These are phyloP conservation scores for Lachancea sp. DNA, from an alignment of 805 yeast species.

Conservation along the genomic window DNA sequence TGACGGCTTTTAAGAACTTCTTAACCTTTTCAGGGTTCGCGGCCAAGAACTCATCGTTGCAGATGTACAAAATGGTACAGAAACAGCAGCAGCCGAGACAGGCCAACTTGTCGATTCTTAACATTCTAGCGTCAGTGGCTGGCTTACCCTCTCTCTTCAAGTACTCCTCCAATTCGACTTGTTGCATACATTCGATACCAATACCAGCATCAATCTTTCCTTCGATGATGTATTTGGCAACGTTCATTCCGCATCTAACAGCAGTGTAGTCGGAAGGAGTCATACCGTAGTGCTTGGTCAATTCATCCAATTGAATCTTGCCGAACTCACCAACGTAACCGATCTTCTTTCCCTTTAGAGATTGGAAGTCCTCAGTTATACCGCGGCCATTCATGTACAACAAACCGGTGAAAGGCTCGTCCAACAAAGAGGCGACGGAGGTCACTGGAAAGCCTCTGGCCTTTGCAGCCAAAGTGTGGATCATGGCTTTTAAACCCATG, in stretches of 20 bases:
- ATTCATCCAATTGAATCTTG: constrained; percentile 50
- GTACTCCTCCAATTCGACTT: constrained; percentile 50
- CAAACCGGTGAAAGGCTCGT: constrained; percentile 54
- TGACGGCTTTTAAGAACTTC: constrained; percentile 42
- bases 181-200: constrained; percentile 55
- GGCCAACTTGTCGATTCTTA: constrained; percentile 50
- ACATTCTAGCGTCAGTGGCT: constrained; percentile 44
- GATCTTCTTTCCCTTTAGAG: constrained; percentile 46
- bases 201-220: constrained; percentile 53
- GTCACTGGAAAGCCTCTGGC: constrained; percentile 54
- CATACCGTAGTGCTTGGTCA: constrained; percentile 51
- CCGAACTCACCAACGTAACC: constrained; percentile 59
- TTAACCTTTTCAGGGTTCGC: constrained; percentile 42
- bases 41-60: constrained; percentile 44
- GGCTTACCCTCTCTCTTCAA: constrained; percentile 39
- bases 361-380: constrained; percentile 44
- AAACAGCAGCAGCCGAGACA: constrained; percentile 55
- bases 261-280: constrained; percentile 50
- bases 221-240: constrained; percentile 48
- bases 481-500: constrained; percentile 57
- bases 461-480: constrained; percentile 53
- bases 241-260: constrained; percentile 55
- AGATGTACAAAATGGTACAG: constrained; percentile 50
- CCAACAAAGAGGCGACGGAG: constrained; percentile 47
- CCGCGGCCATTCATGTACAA: constrained; percentile 46